Conservation (phyloP, 208 protist species). For the Trypanosoma congolense region DNA sequence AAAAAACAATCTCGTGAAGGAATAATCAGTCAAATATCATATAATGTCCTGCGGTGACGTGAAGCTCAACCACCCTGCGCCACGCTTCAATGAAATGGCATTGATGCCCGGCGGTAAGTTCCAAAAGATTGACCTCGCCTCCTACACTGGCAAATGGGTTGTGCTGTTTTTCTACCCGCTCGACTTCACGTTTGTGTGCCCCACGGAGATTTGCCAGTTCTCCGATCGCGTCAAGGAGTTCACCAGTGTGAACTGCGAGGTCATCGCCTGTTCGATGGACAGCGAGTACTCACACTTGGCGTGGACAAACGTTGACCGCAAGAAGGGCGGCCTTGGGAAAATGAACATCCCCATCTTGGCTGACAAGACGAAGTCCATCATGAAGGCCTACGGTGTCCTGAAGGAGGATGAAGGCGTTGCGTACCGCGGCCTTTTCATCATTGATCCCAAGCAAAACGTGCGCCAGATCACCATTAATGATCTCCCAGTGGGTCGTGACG, state of each 20-base stretch:
- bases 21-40: no score
- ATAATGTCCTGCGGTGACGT: constrained; percentile 48
- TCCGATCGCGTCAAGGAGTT: constrained; percentile 91
- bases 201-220: constrained; percentile 96
- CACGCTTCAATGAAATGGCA: constrained; percentile 86
- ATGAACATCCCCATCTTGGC: constrained; percentile 95
- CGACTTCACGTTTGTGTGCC: constrained; percentile 97
- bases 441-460: constrained; percentile 89
- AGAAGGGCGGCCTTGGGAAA: constrained; percentile 95
- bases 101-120: constrained; percentile 93
- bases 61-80: constrained; percentile 84
- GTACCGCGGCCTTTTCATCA: constrained; percentile 95
- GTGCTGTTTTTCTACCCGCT: constrained; percentile 97
- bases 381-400: constrained; percentile 90
- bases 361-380: constrained; percentile 93
- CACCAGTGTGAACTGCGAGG: constrained; percentile 77
- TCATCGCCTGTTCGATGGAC: constrained; percentile 92
- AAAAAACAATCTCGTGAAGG: constrained; percentile 2
- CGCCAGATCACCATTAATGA: constrained; percentile 95
- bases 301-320: constrained; percentile 93
- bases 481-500: constrained; percentile 91
- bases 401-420: constrained; percentile 86
- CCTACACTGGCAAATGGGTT: constrained; percentile 93
- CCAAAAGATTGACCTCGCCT: constrained; percentile 84
- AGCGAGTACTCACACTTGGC: constrained; percentile 95